phyloP scores from a whole-genome alignment of 108 stramenopile species.

The Mayamaea pseudoterrestris region DNA sequence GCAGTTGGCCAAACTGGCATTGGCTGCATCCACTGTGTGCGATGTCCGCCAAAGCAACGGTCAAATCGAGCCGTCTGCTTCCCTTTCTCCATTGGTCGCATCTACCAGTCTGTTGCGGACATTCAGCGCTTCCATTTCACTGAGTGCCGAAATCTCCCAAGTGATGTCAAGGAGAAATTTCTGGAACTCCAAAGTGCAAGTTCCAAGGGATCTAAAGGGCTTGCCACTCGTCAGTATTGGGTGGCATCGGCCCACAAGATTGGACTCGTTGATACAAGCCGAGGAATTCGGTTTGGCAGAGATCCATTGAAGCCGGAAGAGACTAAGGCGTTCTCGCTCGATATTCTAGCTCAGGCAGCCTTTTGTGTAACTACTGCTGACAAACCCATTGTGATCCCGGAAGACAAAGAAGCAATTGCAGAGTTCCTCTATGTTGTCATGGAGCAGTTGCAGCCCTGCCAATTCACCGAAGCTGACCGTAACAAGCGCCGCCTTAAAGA shows the following conservation, averaged over 20 bases:
- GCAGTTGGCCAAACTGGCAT: slow-evolving; percentile 29
- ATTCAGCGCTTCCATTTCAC: slow-evolving; percentile 81
- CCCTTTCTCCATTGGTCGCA: slow-evolving; percentile 74
- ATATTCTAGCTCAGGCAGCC: slow-evolving; percentile 70
- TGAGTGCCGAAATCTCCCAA: slow-evolving; percentile 73
- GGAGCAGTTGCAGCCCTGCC: slow-evolving; percentile 80
- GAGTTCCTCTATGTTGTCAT: slow-evolving; percentile 81
- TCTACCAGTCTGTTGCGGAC: slow-evolving; percentile 84
- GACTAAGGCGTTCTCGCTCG: slow-evolving; percentile 35
- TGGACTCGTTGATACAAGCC: slow-evolving; percentile 64
- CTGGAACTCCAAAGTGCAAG: slow-evolving; percentile 60
- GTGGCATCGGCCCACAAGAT: slow-evolving; percentile 74
- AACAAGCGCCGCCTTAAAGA: slow-evolving; percentile 82
- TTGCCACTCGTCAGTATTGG: slow-evolving; percentile 84
- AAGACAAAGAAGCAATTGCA: slow-evolving; percentile 77
- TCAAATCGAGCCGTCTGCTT: slow-evolving; percentile 83
- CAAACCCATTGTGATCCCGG: slow-evolving; percentile 43
- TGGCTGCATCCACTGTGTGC: slow-evolving; percentile 34
- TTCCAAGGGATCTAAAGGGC: slow-evolving; percentile 79
- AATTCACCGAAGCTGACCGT: slow-evolving; percentile 83
- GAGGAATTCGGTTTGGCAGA: slow-evolving; percentile 64
- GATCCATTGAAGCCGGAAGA: slow-evolving; percentile 53
- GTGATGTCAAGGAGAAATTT: slow-evolving; percentile 49
- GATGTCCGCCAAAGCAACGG: slow-evolving; percentile 53
- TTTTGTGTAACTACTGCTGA: slow-evolving; percentile 42